phyloP scores from a whole-genome alignment of 257 asterid genomes.

The Solanum pimpinellifolium region DNA sequence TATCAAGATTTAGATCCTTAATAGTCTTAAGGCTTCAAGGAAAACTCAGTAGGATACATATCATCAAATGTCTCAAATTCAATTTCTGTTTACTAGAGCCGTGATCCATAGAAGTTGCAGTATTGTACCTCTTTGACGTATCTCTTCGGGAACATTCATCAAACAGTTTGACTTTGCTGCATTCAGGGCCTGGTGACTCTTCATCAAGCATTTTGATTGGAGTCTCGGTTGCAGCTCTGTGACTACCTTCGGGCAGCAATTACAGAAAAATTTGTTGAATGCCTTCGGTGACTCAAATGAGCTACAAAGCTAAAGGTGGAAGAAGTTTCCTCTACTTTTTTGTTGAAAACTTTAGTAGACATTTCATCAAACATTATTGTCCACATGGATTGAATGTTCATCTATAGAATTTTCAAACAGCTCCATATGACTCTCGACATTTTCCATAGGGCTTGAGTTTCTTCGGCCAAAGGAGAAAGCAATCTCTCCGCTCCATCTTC shows the following conservation, averaged over 20 bases:
- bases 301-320: no score
- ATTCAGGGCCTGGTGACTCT: no score
- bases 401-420: no score
- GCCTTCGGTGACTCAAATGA: no score
- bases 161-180: neutral
- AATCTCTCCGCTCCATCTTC: neutral
- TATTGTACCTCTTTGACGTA: neutral
- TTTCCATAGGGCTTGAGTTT: neutral
- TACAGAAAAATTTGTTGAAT: no score
- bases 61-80: neutral
- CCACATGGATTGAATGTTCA: neutral
- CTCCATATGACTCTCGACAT: neutral
- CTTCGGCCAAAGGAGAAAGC: neutral
- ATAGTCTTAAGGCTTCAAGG: neutral
- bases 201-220: no score
- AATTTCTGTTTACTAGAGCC: neutral
- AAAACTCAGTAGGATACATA: neutral
- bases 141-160: neutral
- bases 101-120: neutral
- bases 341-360: no score
- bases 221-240: no score
- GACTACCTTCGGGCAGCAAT: no score
- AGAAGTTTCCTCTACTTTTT: no score
- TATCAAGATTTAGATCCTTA: no score
- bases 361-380: neutral